phyloP scores from a whole-genome alignment of 805 yeast genomes.

The Candida vartiovaarae region DNA sequence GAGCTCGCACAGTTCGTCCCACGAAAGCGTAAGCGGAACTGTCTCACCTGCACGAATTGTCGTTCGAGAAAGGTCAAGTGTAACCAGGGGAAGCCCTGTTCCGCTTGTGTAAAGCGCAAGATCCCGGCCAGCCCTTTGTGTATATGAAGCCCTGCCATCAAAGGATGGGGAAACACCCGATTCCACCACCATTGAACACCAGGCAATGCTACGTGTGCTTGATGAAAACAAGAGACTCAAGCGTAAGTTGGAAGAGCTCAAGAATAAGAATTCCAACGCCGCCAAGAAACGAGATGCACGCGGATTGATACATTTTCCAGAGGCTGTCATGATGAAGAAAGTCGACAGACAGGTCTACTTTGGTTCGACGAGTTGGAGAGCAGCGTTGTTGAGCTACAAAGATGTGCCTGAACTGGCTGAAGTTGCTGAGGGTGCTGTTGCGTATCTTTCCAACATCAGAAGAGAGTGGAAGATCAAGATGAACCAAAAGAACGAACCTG shows the following conservation, averaged over 20 bases:
- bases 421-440: constrained; percentile 6
- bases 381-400: constrained; percentile 4
- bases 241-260: no score
- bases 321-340: neutral
- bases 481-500: constrained; percentile 2
- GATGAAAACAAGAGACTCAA: no score
- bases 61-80: constrained; percentile 23
- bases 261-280: no score
- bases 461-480: constrained; percentile 12
- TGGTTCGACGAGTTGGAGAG: constrained; percentile 21
- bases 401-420: constrained; percentile 5
- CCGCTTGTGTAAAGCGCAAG: constrained; percentile 17
- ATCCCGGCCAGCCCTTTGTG: constrained; percentile 20
- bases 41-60: constrained; percentile 1
- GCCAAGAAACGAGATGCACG: no score
- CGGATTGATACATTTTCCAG: no score
- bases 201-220: no score
- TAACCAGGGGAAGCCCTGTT: constrained; percentile 21
- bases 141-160: constrained; percentile 14
- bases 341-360: constrained; percentile 9
- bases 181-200: constrained; percentile 2
- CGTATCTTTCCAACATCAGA: constrained; percentile 12
- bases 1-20: no score
- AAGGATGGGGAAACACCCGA: constrained; percentile 2
- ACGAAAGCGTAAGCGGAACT: constrained; percentile 11